Evolutionary conservation across 148 eudicot species (phyloP).

Genomic region (Polygonum maritimum): DNA sequence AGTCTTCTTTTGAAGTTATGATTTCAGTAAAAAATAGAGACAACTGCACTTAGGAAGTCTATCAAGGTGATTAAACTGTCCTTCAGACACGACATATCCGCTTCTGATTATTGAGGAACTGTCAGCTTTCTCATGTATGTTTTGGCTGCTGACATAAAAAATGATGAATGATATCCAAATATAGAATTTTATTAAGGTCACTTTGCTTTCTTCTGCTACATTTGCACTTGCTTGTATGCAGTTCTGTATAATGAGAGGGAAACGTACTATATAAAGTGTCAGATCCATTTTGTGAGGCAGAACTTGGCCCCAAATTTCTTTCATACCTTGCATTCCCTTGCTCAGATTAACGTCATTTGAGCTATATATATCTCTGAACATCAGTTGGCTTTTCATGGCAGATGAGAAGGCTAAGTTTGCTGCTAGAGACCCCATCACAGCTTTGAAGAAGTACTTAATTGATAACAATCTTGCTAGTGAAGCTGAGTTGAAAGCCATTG

Average conservation of each 20-base stretch:
- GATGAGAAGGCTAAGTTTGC: conserved; percentile 85
- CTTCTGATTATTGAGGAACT: too few species aligned
- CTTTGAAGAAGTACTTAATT: conserved; percentile 58
- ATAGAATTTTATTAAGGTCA: background rate
- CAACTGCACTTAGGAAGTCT: background rate
- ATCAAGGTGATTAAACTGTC: background rate
- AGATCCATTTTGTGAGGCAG: background rate
- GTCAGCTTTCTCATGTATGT: background rate
- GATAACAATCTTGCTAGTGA: conserved; percentile 74
- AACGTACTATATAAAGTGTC: background rate
- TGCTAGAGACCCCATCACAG: conserved; percentile 72
- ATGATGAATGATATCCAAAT: too few species aligned
- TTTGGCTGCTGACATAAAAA: background rate
- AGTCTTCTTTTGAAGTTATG: background rate
- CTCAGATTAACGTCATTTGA: background rate
- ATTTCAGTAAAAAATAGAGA: background rate
- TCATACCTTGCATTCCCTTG: background rate
- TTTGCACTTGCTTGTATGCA: background rate
- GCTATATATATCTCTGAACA: background rate
- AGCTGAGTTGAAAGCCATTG: conserved; percentile 68
- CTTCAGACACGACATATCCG: background rate
- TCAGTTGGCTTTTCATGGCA: conserved; percentile 20
- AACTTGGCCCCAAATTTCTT: background rate
- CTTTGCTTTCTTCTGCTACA: background rate
- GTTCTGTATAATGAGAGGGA: background rate